phyloP scores from a whole-genome alignment of 805 yeast genomes.

The Teunomyces stri region DNA sequence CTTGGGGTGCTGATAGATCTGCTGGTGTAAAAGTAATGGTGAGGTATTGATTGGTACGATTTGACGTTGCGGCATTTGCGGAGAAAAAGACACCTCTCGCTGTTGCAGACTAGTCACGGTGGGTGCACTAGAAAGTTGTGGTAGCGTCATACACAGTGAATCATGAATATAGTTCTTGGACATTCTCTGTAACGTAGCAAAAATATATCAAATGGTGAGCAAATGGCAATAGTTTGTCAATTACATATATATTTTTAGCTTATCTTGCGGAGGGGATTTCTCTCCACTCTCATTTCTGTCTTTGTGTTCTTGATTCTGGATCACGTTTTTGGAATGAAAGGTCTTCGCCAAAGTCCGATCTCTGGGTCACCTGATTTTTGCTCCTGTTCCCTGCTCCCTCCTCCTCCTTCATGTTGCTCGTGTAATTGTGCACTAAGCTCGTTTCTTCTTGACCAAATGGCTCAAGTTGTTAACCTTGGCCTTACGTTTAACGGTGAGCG shows the following conservation, averaged over 20 bases:
- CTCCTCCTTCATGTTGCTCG: too few relatives aligned
- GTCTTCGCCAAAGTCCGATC: too few relatives aligned
- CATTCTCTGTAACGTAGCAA: not conserved
- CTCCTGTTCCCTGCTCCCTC: too few relatives aligned
- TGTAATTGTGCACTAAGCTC: too few relatives aligned
- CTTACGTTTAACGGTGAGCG: slow-evolving; percentile 5
- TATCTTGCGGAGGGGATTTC: not conserved
- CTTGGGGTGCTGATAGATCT: slow-evolving; percentile 4
- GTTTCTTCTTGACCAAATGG: slow-evolving; percentile 6
- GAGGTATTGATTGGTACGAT: not conserved
- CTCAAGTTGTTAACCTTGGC: slow-evolving; percentile 5
- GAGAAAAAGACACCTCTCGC: not conserved
- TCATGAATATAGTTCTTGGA: not conserved
- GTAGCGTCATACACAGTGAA: not conserved
- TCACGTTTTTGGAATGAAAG: not conserved
- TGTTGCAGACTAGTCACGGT: not conserved
- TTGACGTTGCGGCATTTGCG: slow-evolving; percentile 5
- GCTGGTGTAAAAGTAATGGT: slow-evolving; percentile 1
- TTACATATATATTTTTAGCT: not conserved
- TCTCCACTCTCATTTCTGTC: not conserved
- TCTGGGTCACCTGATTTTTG: not conserved
- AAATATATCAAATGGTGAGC: not conserved
- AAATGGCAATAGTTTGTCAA: not conserved
- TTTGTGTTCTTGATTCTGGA: not conserved
- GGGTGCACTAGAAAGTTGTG: not conserved